These are phyloP conservation scores for Penicillium sp. DNA, from an alignment of 2,329 filamentous ascomycete species.

Conservation along the genomic window DNA sequence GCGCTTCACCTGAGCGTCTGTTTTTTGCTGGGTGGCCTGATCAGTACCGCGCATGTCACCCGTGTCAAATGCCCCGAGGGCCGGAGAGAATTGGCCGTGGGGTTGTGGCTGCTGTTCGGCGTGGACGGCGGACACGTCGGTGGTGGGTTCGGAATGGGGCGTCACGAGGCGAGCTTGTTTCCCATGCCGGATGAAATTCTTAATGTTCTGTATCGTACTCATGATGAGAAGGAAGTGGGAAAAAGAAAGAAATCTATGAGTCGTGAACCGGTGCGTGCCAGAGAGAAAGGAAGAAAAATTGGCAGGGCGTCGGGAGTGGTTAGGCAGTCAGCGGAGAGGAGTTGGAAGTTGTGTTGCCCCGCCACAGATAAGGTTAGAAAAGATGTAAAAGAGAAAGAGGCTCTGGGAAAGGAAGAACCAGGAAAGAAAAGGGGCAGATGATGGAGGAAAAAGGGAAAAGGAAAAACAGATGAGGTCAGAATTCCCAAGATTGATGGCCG, in stretches of 20 bases:
- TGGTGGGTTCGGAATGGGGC: conserved; percentile 66
- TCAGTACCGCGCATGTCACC: conserved; percentile 57
- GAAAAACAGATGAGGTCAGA: conserved; percentile 9
- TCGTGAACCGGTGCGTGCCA: background rate
- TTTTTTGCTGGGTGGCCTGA: conserved; percentile 65
- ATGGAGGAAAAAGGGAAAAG: background rate
- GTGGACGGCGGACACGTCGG: conserved; percentile 68
- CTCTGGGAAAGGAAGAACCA: background rate
- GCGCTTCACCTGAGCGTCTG: conserved; percentile 64
- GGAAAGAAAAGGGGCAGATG: background rate
- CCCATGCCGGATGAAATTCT: conserved; percentile 97
- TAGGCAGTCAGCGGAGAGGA: conserved; percentile 7
- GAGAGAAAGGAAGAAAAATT: conserved; percentile 12
- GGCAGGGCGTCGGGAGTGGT: conserved; percentile 17
- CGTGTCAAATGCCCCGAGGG: conserved; percentile 66
- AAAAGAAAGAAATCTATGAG: conserved; percentile 3
- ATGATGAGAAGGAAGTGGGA: conserved; percentile 45
- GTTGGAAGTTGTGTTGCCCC: background rate
- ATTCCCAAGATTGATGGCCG: background rate
- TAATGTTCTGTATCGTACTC: conserved; percentile 88
- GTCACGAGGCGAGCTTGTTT: conserved; percentile 83
- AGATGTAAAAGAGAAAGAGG: background rate
- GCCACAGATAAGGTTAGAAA: conserved; percentile 5
- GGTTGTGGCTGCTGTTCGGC: conserved; percentile 65
- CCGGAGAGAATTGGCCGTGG: conserved; percentile 55